Conservation (phyloP, 2,329 filamentous ascomycete genomes). For the Lachnellula arida region DNA sequence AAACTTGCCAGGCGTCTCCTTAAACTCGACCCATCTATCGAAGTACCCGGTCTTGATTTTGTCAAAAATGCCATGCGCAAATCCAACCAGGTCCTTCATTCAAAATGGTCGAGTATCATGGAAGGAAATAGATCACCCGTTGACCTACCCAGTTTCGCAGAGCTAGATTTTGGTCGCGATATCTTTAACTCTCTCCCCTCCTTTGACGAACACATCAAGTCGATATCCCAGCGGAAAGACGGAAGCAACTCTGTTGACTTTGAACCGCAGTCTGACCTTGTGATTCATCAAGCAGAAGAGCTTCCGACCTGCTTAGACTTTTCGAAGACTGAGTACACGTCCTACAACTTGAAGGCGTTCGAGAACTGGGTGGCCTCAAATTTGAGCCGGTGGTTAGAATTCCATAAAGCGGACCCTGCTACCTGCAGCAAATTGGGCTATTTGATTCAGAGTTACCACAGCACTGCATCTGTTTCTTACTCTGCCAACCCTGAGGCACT, state of each 20-base stretch:
- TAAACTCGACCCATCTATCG: constrained; percentile 34
- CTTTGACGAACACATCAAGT: constrained; percentile 1
- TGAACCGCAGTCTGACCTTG: not conserved
- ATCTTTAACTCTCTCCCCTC: not conserved
- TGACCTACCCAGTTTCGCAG: not conserved
- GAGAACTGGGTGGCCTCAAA: constrained; percentile 44
- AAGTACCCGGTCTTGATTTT: not conserved
- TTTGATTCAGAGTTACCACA: constrained; percentile 34
- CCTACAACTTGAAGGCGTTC: constrained; percentile 34
- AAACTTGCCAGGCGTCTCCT: constrained; percentile 41
- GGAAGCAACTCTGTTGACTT: not conserved
- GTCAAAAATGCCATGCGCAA: constrained; percentile 1
- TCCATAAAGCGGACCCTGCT: constrained; percentile 16
- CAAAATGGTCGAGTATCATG: constrained; percentile 8
- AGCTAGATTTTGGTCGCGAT: not conserved
- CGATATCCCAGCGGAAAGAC: not conserved
- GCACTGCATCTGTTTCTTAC: constrained; percentile 32
- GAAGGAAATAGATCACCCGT: not conserved
- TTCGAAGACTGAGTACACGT: not conserved
- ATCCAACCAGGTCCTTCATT: not conserved
- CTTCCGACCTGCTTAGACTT: not conserved
- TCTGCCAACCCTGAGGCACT: constrained; percentile 38
- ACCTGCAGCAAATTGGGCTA: constrained; percentile 31
- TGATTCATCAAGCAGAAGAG: not conserved
- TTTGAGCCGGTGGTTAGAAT: constrained; percentile 37